Percentiles rank a stretch among this genome's conserved stretches.
phyloP scores from a whole-genome alignment of 192 early-diverging fungal species.

The Coemansia sp. region DNA sequence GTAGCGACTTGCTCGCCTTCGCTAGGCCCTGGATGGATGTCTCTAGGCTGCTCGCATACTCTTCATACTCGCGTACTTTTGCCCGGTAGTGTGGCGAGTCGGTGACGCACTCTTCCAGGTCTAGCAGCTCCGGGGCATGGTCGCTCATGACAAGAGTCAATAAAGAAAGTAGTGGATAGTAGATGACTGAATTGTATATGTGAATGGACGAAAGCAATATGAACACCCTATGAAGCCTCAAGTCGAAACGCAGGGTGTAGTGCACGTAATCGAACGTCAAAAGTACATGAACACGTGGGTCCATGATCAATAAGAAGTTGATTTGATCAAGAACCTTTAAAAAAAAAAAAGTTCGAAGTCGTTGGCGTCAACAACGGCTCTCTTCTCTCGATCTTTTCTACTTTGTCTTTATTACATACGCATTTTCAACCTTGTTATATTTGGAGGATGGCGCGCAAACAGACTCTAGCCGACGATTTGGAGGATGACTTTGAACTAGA shows the following conservation, averaged over 20 bases:
- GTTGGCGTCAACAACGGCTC: neutral
- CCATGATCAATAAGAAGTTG: neutral
- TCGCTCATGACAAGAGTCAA: slow-evolving; percentile 7
- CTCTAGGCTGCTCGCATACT: slow-evolving; percentile 38
- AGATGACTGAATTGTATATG: neutral
- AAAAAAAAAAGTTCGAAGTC: neutral
- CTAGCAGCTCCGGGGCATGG: slow-evolving; percentile 19
- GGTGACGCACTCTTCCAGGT: slow-evolving; percentile 29
- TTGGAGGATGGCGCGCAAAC: slow-evolving; percentile 12
- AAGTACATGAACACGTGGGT: neutral
- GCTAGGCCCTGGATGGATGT: slow-evolving; percentile 26
- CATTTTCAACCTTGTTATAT: neutral
- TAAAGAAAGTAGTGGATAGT: neutral
- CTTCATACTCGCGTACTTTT: slow-evolving; percentile 37
- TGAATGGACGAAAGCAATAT: neutral
- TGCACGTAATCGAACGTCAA: neutral
- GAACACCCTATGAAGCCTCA: neutral
- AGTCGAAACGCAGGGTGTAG: neutral
- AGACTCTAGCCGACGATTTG: slow-evolving; percentile 31
- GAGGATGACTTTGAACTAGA: slow-evolving; percentile 53
- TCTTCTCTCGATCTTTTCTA: neutral
- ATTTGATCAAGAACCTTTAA: slow-evolving; percentile 4
- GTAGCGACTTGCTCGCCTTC: slow-evolving; percentile 32
- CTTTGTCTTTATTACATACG: neutral
- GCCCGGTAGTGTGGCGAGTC: slow-evolving; percentile 49